These are phyloP conservation scores for Blastobotrys muscicola DNA, from an alignment of 805 yeast genomes.

Conservation along the genomic window DNA sequence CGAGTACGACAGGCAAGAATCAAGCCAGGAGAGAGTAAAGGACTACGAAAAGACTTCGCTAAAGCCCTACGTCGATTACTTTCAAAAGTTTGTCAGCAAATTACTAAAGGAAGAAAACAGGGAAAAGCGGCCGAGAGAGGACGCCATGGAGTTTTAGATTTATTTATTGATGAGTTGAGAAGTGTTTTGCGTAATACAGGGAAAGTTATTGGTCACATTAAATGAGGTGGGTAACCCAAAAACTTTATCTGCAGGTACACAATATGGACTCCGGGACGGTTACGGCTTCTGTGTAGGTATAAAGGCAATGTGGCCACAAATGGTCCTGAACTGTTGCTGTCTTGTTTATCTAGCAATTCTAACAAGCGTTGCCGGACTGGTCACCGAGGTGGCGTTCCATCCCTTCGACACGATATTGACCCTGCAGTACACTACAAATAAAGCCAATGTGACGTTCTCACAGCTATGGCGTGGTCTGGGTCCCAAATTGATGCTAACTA, in stretches of 20 bases:
- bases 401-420: constrained; percentile 33
- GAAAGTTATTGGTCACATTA: background rate
- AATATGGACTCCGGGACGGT: background rate
- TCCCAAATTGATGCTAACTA: constrained; percentile 30
- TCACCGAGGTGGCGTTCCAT: background rate
- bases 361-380: too few relatives aligned
- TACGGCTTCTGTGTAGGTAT: background rate
- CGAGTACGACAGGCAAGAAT: constrained; percentile 12
- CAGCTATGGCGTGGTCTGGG: constrained; percentile 34
- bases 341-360: too few relatives aligned
- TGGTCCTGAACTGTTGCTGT: too few relatives aligned
- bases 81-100: constrained; percentile 50
- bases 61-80: constrained; percentile 59
- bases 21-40: constrained; percentile 14
- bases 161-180: background rate
- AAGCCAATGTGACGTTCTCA: constrained; percentile 29
- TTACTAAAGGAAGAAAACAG: constrained; percentile 46
- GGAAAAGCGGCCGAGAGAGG: constrained; percentile 36
- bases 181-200: background rate
- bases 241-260: background rate
- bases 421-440: constrained; percentile 32
- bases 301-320: too few relatives aligned
- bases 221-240: background rate
- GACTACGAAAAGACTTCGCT: constrained; percentile 61
- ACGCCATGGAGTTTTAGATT: constrained; percentile 3